Conservation (phyloP, 345 rosid species). For the Murraya koenigii region DNA sequence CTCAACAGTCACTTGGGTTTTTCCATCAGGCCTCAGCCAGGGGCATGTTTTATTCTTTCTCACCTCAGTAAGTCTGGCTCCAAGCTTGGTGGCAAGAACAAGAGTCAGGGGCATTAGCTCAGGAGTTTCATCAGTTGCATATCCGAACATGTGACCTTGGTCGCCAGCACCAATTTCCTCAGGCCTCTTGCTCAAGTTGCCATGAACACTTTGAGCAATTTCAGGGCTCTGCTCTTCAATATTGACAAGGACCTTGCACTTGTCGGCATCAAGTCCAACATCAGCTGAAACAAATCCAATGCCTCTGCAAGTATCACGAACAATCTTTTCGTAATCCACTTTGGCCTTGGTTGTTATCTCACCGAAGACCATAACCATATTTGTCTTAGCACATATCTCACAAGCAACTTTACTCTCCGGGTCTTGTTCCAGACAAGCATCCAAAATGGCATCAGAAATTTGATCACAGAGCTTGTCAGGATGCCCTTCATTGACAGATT, state of each 20-base stretch:
- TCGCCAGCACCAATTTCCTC: conserved; percentile 29
- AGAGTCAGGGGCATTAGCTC: conserved; percentile 32
- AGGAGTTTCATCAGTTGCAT: conserved; percentile 32
- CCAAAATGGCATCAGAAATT: conserved; percentile 26
- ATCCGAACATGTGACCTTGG: conserved; percentile 35
- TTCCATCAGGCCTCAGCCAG: conserved; percentile 33
- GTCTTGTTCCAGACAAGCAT: conserved; percentile 31
- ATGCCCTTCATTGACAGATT: conserved; percentile 31
- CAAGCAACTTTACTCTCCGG: conserved; percentile 30
- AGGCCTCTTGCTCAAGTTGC: conserved; percentile 26
- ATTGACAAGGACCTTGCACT: conserved; percentile 29
- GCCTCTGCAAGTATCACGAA: conserved; percentile 25
- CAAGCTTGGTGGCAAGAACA: conserved; percentile 30
- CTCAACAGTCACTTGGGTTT: conserved; percentile 33
- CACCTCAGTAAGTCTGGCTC: conserved; percentile 23
- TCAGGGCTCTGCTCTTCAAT: conserved; percentile 30
- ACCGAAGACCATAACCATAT: conserved; percentile 32
- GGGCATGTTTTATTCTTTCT: conserved; percentile 31
- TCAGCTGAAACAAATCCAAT: conserved; percentile 22
- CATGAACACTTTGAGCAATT: conserved; percentile 25
- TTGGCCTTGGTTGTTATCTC: conserved; percentile 33
- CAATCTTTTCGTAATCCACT: conserved; percentile 29
- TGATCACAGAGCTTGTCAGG: conserved; percentile 30
- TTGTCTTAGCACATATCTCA: conserved; percentile 27
- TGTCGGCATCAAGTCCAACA: conserved; percentile 23